Evolutionary conservation across 345 rosid genomes (phyloP).

Genomic region (Salix viminalis): DNA sequence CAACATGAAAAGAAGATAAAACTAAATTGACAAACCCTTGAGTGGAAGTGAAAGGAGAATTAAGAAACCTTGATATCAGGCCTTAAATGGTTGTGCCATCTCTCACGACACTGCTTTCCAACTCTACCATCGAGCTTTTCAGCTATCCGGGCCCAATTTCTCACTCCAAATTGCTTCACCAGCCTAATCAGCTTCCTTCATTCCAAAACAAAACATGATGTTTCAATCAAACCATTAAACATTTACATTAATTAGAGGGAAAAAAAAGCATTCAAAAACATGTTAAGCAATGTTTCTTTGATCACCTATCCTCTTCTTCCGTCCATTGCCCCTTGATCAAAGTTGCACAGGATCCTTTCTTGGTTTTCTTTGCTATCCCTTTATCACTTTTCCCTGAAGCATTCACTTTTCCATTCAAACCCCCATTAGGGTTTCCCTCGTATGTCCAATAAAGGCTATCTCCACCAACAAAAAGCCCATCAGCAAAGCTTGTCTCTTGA

Average conservation of each 20-base stretch:
- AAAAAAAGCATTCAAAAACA: neutral
- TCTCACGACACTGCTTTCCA: constrained; percentile 94
- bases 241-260: neutral
- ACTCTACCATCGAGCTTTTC: constrained; percentile 73
- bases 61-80: constrained; percentile 77
- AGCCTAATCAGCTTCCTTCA: constrained; percentile 63
- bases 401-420: constrained; percentile 11
- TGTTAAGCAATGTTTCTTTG: neutral
- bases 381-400: constrained; percentile 18
- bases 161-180: constrained; percentile 79
- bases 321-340: constrained; percentile 99
- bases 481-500: constrained; percentile 36
- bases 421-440: constrained; percentile 28
- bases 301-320: constrained; percentile 81
- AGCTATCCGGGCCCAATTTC: constrained; percentile 90
- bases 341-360: constrained; percentile 39
- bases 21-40: neutral
- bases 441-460: constrained; percentile 16
- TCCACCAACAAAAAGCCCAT: constrained; percentile 25
- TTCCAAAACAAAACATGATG: constrained; percentile 2
- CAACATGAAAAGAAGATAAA: neutral
- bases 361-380: constrained; percentile 34
- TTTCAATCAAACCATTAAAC: neutral
- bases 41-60: neutral
- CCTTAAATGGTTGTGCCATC: constrained; percentile 97